Evolutionary conservation across 129 eudicot genomes (phyloP).

Genomic region (Flaveria trinervia): DNA sequence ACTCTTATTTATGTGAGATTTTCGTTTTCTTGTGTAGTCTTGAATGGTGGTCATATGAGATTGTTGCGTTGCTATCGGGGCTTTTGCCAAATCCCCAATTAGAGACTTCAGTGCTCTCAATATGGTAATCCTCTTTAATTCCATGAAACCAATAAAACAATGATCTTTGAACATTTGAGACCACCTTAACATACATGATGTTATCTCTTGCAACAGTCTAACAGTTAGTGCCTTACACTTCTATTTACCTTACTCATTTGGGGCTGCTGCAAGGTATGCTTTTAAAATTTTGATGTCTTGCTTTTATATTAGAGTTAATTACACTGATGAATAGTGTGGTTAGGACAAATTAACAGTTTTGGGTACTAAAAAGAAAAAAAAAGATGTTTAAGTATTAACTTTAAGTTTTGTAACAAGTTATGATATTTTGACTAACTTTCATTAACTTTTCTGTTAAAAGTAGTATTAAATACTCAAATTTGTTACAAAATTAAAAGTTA

Average conservation of each 20-base stretch:
- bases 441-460: no score
- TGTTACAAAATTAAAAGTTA: no score
- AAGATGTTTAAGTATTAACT: no score
- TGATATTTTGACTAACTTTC: no score
- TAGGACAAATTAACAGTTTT: no score
- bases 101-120: slow-evolving; percentile 65
- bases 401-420: no score
- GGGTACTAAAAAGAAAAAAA: no score
- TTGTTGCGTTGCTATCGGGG: slow-evolving; percentile 50
- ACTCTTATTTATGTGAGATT: background rate
- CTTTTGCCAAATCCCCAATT: slow-evolving; percentile 59
- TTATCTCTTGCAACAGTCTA: slow-evolving; percentile 37
- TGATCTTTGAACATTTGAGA: background rate
- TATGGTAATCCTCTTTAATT: slow-evolving; percentile 41
- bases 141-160: background rate
- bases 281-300: background rate
- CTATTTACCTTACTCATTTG: slow-evolving; percentile 47
- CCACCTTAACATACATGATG: background rate
- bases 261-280: slow-evolving; percentile 55
- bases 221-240: slow-evolving; percentile 39
- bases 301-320: background rate
- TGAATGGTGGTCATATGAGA: slow-evolving; percentile 65
- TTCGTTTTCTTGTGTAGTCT: slow-evolving; percentile 30
- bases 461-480: no score
- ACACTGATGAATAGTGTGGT: no score